Evolutionary conservation across 306 rosid species (phyloP).

Genomic region (Castanopsis chinensis): DNA sequence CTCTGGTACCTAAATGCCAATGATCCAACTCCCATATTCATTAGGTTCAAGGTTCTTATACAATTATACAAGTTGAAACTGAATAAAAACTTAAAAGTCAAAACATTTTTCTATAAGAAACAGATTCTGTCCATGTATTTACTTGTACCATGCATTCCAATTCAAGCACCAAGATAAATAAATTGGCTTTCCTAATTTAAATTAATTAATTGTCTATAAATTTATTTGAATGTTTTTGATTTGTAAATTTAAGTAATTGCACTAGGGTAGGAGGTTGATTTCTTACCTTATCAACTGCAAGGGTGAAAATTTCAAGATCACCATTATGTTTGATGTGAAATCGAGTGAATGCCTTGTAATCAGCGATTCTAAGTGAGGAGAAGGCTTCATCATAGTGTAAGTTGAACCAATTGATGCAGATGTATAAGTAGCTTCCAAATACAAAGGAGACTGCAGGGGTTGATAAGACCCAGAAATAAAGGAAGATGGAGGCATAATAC

Average conservation of each 20-base stretch:
- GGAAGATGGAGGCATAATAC: slow-evolving; percentile 80
- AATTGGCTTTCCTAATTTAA: too few species aligned
- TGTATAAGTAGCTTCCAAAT: slow-evolving; percentile 85
- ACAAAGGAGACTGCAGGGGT: slow-evolving; percentile 89
- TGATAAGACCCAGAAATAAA: slow-evolving; percentile 89
- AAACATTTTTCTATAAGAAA: too few species aligned
- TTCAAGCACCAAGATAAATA: too few species aligned
- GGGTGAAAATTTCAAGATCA: slow-evolving; percentile 88
- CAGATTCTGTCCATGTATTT: too few species aligned
- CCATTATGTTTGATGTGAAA: slow-evolving; percentile 69
- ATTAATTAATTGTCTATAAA: too few species aligned
- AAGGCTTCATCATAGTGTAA: slow-evolving; percentile 96
- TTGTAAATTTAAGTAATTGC: too few species aligned
- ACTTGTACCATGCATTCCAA: too few species aligned
- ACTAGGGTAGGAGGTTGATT: not conserved
- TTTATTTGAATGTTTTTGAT: too few species aligned
- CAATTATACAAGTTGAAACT: not conserved
- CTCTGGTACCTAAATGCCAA: slow-evolving; percentile 37
- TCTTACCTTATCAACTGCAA: slow-evolving; percentile 88
- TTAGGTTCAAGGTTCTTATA: not conserved
- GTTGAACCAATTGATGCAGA: slow-evolving; percentile 94
- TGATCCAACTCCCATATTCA: not conserved
- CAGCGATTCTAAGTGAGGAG: slow-evolving; percentile 91
- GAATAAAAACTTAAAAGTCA: too few species aligned
- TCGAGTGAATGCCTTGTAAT: slow-evolving; percentile 88